Evolutionary conservation across 805 yeast species (phyloP), one percentile per base, ranked within the genome.

Genomic region (Zygosaccharomyces kombuchaensis): DNA sequence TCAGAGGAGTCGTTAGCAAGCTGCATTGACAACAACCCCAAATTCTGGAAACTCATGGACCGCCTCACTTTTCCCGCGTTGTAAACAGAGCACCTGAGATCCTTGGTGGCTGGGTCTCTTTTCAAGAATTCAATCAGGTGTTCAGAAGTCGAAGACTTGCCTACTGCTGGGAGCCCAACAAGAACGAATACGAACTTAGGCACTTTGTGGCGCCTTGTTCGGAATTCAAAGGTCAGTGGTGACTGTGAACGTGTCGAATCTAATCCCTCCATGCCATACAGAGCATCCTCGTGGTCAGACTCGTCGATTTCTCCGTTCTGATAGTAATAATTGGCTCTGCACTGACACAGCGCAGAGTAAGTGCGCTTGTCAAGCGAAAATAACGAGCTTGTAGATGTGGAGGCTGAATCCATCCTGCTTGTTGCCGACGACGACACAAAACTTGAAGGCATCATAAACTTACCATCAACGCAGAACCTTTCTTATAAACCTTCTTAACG

Each of bases 91-190:
- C 69, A 66, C 31, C 69, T 65, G 48, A 68, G 49, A 32, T 50
- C 47, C 19, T 48, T 45, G 1, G 65, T 60, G 1, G 43, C 22
- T 12, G 51, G 49, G 10, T 54, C 46, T 4, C 41, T 38, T 17
- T 84, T 63, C 64, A 73, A 79, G 76, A 77, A 69, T 67, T 79
- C 60, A 68, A 74, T 69, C 72, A 84, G 56, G 56, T 82, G 82
- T 50, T 78, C 78, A 26, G 89, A 81, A 43, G 84, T 76, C 50
- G 86, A 81, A 2, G 87, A 80, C 60, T 84, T 84, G 6, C 91
- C 91, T 41, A 84, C 68, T 1, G 91, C 91, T 1, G 91, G 91
- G 27, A 84, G 67, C 0, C 91, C 91, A 9, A 84, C 86, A 67
- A 85, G 73, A 9, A 84, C 80, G 44, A 84, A 76, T 16, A 84